phyloP scores from a whole-genome alignment of 352 stramenopile species.

The Globisporangium yorkense region DNA sequence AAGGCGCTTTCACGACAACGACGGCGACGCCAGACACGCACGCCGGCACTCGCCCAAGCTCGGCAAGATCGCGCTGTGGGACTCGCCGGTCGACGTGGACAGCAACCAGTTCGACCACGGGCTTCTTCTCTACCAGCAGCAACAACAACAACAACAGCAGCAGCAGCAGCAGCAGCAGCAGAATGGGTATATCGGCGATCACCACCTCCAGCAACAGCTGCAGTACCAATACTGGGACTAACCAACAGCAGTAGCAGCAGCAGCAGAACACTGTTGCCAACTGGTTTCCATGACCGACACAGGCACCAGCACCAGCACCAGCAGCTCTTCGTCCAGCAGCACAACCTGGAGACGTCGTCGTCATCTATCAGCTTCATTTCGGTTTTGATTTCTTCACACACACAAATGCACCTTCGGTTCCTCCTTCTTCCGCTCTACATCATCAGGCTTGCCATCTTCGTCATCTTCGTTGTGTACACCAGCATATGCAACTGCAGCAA shows the following conservation, averaged over 20 bases:
- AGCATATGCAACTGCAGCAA: background rate
- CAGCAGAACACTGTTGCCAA: too few species aligned
- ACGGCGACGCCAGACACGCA: background rate
- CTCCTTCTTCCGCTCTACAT: too few species aligned
- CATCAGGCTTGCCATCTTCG: background rate
- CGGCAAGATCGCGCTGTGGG: conserved; percentile 36
- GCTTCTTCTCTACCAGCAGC: too few species aligned
- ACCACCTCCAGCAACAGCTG: background rate
- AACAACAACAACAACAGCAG: conserved; percentile 21
- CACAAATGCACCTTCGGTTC: too few species aligned
- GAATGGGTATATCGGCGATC: background rate
- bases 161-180: conserved; percentile 1
- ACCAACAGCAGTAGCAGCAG: too few species aligned
- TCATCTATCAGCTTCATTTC: too few species aligned
- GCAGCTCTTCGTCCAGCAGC: too few species aligned
- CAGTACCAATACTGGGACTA: background rate
- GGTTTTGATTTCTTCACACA: too few species aligned
- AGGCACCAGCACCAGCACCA: too few species aligned
- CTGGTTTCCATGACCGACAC: background rate
- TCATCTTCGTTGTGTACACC: background rate
- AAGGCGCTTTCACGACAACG: conserved; percentile 17
- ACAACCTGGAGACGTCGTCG: too few species aligned
- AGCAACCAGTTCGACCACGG: background rate
- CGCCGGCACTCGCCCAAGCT: conserved; percentile 25
- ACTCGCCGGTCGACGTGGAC: background rate